Base-by-base conservation (phyloP, 2,329 filamentous ascomycete genomes). In the Colletotrichum sp. region DNA sequence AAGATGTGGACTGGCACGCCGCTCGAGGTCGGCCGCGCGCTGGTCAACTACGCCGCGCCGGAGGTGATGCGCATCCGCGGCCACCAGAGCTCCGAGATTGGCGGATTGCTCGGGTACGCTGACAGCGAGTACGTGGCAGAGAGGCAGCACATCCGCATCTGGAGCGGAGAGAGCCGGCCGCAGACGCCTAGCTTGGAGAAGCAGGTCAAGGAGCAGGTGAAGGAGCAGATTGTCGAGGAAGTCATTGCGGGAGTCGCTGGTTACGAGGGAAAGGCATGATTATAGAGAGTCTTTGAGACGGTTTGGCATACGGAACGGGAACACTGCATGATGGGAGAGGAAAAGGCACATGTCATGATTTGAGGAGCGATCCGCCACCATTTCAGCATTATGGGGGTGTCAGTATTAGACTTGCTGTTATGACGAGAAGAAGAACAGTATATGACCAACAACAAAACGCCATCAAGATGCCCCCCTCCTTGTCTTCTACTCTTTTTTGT, bases 121-220 rank as follows among this genome's bases (percentile, higher is more conserved):
- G 96, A 98, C 83, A 98, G 94, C 81, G 96, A 99, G 85, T 98
- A 99, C 85, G 94, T 99, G 55, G 96, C 96, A 12, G 89, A 97
- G 81, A 89, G 96, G 77, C 95, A 98, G 84, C 96, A 98, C 80
- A 93, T 98, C 77, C 95, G 95, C 60, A 92, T 98, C 79, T 93
- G 94, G 77, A 85, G 83, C 39, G 83, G 83, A 64, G 88, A 89
- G 72, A 92, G 90, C 79, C 85, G 90, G 36, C 89, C 90, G 26
- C 88, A 86, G 16, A 91, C 89, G 70, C 89, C 89, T 7, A 86
- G 82, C 21, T 71, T 78, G 1, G 81, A 83, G 16, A 79, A 79
- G 36, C 36, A 39, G 68, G 78, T 72, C 65, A 78, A 73, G 59
- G 57, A 71, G 63, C 66, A 65, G 70, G 52, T 70, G 21, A 78